Percentiles rank a stretch among this genome's conserved stretches.
These are phyloP conservation scores for Zygosaccharomyces sapae DNA, from an alignment of 1,139 yeast genomes.

Conservation along the genomic window DNA sequence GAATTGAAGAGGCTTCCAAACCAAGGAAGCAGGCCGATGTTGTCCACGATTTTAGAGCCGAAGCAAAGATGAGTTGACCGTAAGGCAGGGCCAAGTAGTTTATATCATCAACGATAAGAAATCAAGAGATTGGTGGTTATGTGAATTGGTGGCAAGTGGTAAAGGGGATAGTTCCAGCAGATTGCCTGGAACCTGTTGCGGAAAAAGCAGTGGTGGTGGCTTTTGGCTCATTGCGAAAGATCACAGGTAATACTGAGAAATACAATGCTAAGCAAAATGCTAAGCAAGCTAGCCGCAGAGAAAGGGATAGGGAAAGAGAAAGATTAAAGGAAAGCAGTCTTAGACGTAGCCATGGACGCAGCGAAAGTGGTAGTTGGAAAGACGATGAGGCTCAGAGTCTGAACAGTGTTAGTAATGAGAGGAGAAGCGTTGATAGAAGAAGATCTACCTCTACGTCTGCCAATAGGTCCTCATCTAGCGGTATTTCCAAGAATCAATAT, in stretches of 20 bases:
- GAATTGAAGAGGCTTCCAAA: slow-evolving; percentile 79
- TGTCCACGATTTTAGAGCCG: slow-evolving; percentile 80
- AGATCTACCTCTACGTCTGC: slow-evolving; percentile 28
- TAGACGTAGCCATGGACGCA: slow-evolving; percentile 5
- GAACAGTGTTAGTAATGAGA: slow-evolving; percentile 14
- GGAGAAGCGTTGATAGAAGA: slow-evolving; percentile 19
- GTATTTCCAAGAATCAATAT: slow-evolving; percentile 37
- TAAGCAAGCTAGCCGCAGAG: not conserved
- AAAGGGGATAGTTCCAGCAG: slow-evolving; percentile 85
- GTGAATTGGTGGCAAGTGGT: slow-evolving; percentile 63
- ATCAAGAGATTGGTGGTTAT: slow-evolving; percentile 96
- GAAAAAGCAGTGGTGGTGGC: too few species aligned
- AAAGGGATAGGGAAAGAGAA: not conserved
- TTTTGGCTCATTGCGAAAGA: slow-evolving; percentile 26
- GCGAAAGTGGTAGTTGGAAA: slow-evolving; percentile 28
- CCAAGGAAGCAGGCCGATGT: slow-evolving; percentile 69
- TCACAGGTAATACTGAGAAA: slow-evolving; percentile 17
- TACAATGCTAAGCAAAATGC: slow-evolving; percentile 25
- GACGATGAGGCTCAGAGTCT: slow-evolving; percentile 31
- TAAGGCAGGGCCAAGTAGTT: slow-evolving; percentile 77
- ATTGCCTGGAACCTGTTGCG: slow-evolving; percentile 65
- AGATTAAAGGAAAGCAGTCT: not conserved
- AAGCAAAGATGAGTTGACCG: slow-evolving; percentile 78
- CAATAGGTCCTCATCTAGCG: slow-evolving; percentile 27
- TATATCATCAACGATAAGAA: slow-evolving; percentile 71